Evolutionary conservation across 73 alveolate species (phyloP).

Genomic region (Paramecium sexaurelia): DNA sequence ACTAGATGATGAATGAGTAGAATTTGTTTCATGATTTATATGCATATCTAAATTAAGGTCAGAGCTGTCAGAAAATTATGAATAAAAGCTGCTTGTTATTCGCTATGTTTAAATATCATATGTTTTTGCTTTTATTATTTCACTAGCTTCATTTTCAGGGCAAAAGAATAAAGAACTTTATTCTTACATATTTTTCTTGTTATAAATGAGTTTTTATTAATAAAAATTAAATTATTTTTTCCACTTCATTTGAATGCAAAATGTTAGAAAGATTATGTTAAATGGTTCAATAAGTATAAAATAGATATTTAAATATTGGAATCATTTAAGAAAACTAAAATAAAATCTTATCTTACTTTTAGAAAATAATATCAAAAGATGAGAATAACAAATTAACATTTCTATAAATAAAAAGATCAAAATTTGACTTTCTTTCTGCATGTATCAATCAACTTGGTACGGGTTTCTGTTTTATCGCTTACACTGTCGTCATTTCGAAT

Average conservation of each 20-base stretch:
- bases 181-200: not conserved
- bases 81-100: not conserved
- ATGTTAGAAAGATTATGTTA: no score
- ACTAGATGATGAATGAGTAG: not conserved
- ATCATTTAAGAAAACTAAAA: not conserved
- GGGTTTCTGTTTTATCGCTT: not conserved
- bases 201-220: not conserved
- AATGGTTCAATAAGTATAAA: no score
- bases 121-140: constrained; percentile 16
- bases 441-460: not conserved
- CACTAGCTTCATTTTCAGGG: not conserved
- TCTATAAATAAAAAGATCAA: not conserved
- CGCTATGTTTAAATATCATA: not conserved
- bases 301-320: not conserved
- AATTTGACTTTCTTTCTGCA: not conserved
- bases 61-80: not conserved
- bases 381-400: not conserved
- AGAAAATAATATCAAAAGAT: not conserved
- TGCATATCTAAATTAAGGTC: not conserved
- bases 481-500: constrained; percentile 4
- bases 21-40: not conserved
- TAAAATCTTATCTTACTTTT: not conserved
- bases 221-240: not conserved
- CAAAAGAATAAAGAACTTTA: not conserved
- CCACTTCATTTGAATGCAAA: not conserved